These are phyloP conservation scores for Sinapis alba DNA, from an alignment of 441 rosid species.

Conservation along the genomic window DNA sequence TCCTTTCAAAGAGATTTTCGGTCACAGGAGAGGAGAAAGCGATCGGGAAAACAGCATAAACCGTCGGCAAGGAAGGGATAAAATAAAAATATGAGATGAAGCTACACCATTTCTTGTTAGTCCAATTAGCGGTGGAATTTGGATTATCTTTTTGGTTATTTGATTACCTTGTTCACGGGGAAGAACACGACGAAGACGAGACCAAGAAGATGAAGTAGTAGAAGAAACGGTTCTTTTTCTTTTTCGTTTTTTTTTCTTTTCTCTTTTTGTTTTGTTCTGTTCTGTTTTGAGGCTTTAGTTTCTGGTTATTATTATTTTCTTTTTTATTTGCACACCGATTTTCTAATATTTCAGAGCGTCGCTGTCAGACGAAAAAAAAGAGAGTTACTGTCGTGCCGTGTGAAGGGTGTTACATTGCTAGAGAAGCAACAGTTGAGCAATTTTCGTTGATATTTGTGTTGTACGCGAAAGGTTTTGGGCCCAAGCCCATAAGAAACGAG, in stretches of 20 bases:
- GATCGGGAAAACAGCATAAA: constrained; percentile 57
- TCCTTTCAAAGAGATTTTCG: neutral
- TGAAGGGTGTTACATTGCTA: neutral
- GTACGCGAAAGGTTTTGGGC: neutral
- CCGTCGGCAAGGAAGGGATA: constrained; percentile 17
- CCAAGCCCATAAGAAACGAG: neutral
- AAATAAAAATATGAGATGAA: constrained; percentile 4
- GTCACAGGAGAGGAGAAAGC: constrained; percentile 48
- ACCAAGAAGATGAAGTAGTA: neutral
- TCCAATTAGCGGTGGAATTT: constrained; percentile 36
- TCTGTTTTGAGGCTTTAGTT: neutral
- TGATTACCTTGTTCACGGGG: constrained; percentile 49
- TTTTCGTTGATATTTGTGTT: neutral
- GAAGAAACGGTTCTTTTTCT: constrained; percentile 1
- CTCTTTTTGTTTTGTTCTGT: neutral
- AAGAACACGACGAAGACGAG: constrained; percentile 21
- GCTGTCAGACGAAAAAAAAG: neutral
- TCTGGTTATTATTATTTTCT: neutral
- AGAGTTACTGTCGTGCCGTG: neutral
- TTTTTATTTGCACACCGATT: neutral
- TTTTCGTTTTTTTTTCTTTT: neutral
- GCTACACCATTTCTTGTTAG: constrained; percentile 13
- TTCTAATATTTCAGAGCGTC: neutral
- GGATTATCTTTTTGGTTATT: constrained; percentile 24
- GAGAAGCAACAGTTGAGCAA: neutral